phyloP scores from a whole-genome alignment of 768 basidiomycete species.

The Gelatoporia subvermispora region DNA sequence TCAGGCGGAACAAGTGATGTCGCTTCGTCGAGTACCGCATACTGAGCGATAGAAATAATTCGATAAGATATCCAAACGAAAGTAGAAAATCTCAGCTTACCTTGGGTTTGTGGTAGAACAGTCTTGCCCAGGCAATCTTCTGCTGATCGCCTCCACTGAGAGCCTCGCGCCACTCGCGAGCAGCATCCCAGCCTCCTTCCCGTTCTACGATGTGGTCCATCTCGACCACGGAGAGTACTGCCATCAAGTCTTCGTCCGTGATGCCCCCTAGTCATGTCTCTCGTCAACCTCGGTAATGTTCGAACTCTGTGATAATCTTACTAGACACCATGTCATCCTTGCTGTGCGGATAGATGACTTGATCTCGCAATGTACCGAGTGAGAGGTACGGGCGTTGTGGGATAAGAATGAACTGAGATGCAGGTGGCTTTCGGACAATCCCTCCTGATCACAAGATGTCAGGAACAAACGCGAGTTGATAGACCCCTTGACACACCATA shows the following conservation, averaged over 20 bases:
- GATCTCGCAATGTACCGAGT: conserved; percentile 89
- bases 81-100: conserved; percentile 32
- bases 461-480: neutral
- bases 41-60: conserved; percentile 39
- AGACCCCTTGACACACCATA: conserved; percentile 31
- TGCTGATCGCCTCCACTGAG: conserved; percentile 96
- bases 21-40: conserved; percentile 95
- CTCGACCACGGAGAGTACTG: conserved; percentile 71
- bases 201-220: conserved; percentile 85
- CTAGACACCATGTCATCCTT: conserved; percentile 73
- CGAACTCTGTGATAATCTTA: conserved; percentile 21
- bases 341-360: conserved; percentile 93
- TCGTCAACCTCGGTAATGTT: neutral
- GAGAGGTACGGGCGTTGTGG: conserved; percentile 96
- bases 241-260: conserved; percentile 69
- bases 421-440: conserved; percentile 82
- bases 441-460: conserved; percentile 39
- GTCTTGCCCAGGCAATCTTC: conserved; percentile 92
- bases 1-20: conserved; percentile 91
- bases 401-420: conserved; percentile 87
- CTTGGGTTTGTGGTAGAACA: conserved; percentile 95
- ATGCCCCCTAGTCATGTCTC: conserved; percentile 45
- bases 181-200: conserved; percentile 92
- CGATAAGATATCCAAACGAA: neutral
- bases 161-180: conserved; percentile 91